These are phyloP conservation scores for Buddleja alternifolia DNA, from an alignment of 257 asterid species.

Conservation along the genomic window DNA sequence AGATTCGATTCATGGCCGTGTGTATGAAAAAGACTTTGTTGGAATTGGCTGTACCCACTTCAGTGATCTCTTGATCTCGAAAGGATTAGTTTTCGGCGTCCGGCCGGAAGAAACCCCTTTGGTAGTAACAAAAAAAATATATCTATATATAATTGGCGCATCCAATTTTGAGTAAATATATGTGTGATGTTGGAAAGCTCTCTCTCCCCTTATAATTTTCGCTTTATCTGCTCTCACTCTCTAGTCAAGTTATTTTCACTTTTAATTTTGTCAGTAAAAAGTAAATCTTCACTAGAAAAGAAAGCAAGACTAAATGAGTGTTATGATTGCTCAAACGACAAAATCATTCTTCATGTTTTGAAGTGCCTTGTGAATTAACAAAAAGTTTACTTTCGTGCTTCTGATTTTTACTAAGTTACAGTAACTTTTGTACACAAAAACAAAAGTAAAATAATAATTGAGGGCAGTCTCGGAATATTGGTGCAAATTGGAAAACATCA, in stretches of 20 bases:
- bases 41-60: too few species aligned
- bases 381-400: slow-evolving; percentile 44
- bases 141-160: slow-evolving; percentile 22
- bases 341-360: slow-evolving; percentile 34
- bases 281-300: too few species aligned
- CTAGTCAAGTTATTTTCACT: neutral
- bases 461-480: slow-evolving; percentile 8
- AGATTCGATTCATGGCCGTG: too few species aligned
- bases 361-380: slow-evolving; percentile 23
- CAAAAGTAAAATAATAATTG: neutral
- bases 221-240: too few species aligned
- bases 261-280: neutral
- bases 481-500: slow-evolving; percentile 17
- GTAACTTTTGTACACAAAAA: neutral
- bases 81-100: too few species aligned
- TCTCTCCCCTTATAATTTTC: too few species aligned
- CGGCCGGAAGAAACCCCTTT: too few species aligned
- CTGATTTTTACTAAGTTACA: slow-evolving; percentile 9
- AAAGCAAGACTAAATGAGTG: neutral
- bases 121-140: too few species aligned
- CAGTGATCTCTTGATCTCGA: too few species aligned
- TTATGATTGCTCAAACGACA: slow-evolving; percentile 32
- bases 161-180: slow-evolving; percentile 10
- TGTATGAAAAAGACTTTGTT: too few species aligned
- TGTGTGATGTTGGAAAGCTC: neutral